Base-by-base conservation (phyloP, 495 filamentous ascomycete species). In the Friedmanniomyces simplex region DNA sequence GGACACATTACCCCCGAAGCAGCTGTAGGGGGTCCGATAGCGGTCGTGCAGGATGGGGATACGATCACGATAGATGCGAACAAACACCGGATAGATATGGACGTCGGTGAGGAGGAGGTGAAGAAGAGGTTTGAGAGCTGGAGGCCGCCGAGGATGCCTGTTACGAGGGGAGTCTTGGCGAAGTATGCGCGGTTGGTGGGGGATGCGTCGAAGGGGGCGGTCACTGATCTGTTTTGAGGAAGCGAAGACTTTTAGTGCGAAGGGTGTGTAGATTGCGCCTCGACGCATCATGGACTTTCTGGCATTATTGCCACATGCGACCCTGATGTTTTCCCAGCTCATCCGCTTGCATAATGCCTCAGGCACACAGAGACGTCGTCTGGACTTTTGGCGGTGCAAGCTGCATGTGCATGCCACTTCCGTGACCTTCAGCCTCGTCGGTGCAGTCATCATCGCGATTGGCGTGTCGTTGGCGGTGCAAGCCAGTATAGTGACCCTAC, bases 1-100 rank as follows among this genome's bases (percentile, higher is more conserved):
- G 85, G 91, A 8, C 93, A 98, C 66, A 87, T 98, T 37, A 88
- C 89, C 1, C 93, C 93, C 1, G 93, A 98, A 72, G 93, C 93
- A 4, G 83, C 83, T 13, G 83, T 85, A 10, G 89, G 83, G 11
- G 90, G 90, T 0, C 88, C 90, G 2, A 88, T 95, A 65, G 89
- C 84, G 0, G 69, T 93, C 25, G 88, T 95, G 3, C 65, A 72
- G 63, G 81, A 93, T 65, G 93, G 88, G 0, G 93, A 98, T 71
- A 68, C 84, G 46, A 78, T 98, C 57, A 89, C 86, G 3, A 98
- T 98, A 63, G 84, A 88, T 69, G 89, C 90, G 0, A 82, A 87
- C 57, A 83, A 69, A 34, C 96, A 96, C 64, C 73, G 81, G 41
- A 76, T 96, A 52, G 77, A 71, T 59, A 82, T 88, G 80, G 80